Percentiles rank a stretch among this genome's conserved stretches.
phyloP scores from a whole-genome alignment of 108 stramenopile genomes.

The Chaetoceros tenuissimus region DNA sequence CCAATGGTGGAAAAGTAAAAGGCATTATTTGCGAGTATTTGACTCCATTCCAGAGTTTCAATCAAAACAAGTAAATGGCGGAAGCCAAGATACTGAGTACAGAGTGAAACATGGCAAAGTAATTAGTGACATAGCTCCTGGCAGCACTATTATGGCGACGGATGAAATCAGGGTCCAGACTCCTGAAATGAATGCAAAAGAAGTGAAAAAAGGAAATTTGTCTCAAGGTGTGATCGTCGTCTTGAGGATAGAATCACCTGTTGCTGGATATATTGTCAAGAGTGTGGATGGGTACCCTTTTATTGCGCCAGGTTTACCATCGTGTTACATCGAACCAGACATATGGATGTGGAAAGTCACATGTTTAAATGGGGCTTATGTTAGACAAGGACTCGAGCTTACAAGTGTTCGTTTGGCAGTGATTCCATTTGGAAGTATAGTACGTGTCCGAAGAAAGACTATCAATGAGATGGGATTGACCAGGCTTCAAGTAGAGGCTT shows the following conservation, averaged over 20 bases:
- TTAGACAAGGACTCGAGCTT: conserved; percentile 73
- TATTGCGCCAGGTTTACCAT: conserved; percentile 42
- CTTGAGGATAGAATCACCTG: conserved; percentile 26
- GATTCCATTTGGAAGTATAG: conserved; percentile 56
- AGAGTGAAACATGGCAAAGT: conserved; percentile 4
- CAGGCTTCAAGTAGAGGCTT: conserved; percentile 34
- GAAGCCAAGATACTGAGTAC: conserved; percentile 1
- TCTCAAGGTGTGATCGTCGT: conserved; percentile 17
- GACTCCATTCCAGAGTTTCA: background rate
- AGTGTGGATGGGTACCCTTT: conserved; percentile 48
- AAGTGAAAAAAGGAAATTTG: background rate
- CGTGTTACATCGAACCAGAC: conserved; percentile 21
- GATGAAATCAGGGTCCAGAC: conserved; percentile 28
- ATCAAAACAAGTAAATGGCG: background rate
- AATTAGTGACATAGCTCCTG: conserved; percentile 39
- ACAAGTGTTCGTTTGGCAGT: conserved; percentile 41
- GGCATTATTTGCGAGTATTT: conserved; percentile 4
- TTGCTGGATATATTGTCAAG: conserved; percentile 35
- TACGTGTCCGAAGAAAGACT: conserved; percentile 49
- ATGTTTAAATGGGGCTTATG: conserved; percentile 69
- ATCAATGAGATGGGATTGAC: conserved; percentile 71
- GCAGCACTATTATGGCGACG: conserved; percentile 35
- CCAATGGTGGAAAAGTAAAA: background rate
- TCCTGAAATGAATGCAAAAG: background rate
- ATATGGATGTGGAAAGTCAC: conserved; percentile 56